A percentile compares a stretch with the other conserved stretches of the same genome.
These are phyloP conservation scores for Castanea mollissima DNA, from an alignment of 306 rosid species.

Conservation along the genomic window DNA sequence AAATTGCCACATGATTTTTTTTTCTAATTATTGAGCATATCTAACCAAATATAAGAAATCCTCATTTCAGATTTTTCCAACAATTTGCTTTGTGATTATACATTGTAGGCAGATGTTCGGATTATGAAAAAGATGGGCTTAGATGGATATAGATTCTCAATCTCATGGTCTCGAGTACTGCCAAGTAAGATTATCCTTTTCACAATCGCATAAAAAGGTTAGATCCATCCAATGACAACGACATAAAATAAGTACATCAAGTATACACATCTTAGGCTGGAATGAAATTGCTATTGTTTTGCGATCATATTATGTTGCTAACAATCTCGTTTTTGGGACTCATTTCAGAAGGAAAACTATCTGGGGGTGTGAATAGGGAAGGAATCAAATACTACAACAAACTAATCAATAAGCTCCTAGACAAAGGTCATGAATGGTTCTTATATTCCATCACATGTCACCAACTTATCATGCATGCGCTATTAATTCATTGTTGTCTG, in stretches of 20 bases:
- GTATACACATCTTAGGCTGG: no score
- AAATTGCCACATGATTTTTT: no score
- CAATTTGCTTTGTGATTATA: not conserved
- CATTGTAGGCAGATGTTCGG: not conserved
- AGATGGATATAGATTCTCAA: constrained; percentile 5
- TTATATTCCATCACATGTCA: not conserved
- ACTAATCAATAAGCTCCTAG: constrained; percentile 30
- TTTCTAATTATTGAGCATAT: no score
- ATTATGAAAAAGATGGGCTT: constrained; percentile 1
- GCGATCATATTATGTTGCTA: no score
- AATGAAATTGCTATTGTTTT: no score
- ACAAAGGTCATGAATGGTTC: constrained; percentile 19
- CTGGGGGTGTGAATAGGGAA: constrained; percentile 28
- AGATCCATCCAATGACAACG: no score
- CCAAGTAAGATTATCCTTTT: not conserved
- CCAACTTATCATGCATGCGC: no score
- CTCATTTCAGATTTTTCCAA: no score
- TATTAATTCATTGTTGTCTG: no score
- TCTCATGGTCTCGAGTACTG: not conserved
- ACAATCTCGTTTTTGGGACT: not conserved
- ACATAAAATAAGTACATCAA: no score
- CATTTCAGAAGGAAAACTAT: constrained; percentile 30
- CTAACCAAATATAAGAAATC: no score
- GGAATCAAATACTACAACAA: constrained; percentile 40
- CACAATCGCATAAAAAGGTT: not conserved